Base-by-base conservation (phyloP, 495 filamentous ascomycete species). In the Pyrenula massariospora region DNA sequence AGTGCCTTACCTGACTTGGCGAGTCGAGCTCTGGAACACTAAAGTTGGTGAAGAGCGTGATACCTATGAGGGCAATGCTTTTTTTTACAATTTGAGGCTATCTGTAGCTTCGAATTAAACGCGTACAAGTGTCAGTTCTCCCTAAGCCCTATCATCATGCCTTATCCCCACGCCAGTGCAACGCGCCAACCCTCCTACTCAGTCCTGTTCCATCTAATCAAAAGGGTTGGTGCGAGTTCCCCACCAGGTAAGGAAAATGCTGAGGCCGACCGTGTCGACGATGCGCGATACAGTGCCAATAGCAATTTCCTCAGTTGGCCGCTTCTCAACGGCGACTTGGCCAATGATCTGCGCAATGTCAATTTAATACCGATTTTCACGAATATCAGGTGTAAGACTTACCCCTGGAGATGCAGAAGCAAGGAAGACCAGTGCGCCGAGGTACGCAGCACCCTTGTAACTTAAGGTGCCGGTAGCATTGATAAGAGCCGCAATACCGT, bases 381-480 rank as follows among this genome's bases (percentile, higher is more conserved):
- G 8, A 25, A 1, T 25, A 24, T 56, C 0, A 24, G 47, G 50
- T 20, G 25, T n/a, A 58, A 42, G 55, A 81, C 89, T 50, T 86
- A 95, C 91, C 57, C 84, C 81, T 52, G 93, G 93, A 55, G 92
- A 90, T 56, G 87, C 80, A 64, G 84, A 92, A 57, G 93, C 93
- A 52, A 91, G 80, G 77, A 98, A 96, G 70, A 98, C 84, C 64
- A 98, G 78, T 42, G 77, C 79, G 54, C 93, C 93, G 36, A 98
- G 74, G 73, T 96, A 98, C 19, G 93, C 89, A 58, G 93, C 93
- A 63, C 93, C 93, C 79, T 95, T 96, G 75, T 97, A 96, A 73
- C 78, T 88, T 55, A 98, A 76, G 48, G 91, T 95, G 58, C 91
- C 90, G 24, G 92, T 95, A 57, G 90, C 88, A 70, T 96, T 96